A percentile compares a stretch with the other conserved stretches of the same genome.
These are phyloP conservation scores for Magnaporthiopsis incrustans DNA, from an alignment of 2,329 filamentous ascomycete genomes.

Conservation along the genomic window DNA sequence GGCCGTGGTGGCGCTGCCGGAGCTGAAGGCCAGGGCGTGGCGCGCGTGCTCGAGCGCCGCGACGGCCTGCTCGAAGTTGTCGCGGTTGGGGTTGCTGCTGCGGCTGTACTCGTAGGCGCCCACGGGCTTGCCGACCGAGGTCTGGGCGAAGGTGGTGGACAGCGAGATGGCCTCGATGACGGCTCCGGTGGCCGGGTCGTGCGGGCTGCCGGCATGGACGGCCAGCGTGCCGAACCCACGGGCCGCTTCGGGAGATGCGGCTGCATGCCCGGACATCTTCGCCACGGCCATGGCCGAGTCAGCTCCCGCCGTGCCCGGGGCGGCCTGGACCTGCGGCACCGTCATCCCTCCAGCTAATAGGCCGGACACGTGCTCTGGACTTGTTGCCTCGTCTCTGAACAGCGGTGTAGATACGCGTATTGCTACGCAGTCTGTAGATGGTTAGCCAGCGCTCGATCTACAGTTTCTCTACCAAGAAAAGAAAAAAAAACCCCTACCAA, in stretches of 20 bases:
- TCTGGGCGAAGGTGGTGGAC: constrained; percentile 94
- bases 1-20: constrained; percentile 88
- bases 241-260: constrained; percentile 16
- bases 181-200: constrained; percentile 85
- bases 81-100: constrained; percentile 87
- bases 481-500: background rate
- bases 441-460: background rate
- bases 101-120: constrained; percentile 90
- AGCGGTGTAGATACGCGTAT: background rate
- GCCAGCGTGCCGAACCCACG: constrained; percentile 87
- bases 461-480: background rate
- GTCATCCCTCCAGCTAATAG: constrained; percentile 18
- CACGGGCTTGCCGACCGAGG: constrained; percentile 75
- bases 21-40: constrained; percentile 89
- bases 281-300: constrained; percentile 41
- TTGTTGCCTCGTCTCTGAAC: background rate
- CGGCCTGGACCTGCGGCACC: constrained; percentile 13
- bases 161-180: constrained; percentile 96
- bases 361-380: background rate
- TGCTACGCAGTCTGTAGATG: background rate
- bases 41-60: constrained; percentile 88
- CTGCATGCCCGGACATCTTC: background rate
- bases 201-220: constrained; percentile 85
- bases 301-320: constrained; percentile 42
- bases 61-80: constrained; percentile 88